These are phyloP conservation scores for Hordeum pubiflorum DNA, from an alignment of 202 grass and related monocot species.

Conservation along the genomic window DNA sequence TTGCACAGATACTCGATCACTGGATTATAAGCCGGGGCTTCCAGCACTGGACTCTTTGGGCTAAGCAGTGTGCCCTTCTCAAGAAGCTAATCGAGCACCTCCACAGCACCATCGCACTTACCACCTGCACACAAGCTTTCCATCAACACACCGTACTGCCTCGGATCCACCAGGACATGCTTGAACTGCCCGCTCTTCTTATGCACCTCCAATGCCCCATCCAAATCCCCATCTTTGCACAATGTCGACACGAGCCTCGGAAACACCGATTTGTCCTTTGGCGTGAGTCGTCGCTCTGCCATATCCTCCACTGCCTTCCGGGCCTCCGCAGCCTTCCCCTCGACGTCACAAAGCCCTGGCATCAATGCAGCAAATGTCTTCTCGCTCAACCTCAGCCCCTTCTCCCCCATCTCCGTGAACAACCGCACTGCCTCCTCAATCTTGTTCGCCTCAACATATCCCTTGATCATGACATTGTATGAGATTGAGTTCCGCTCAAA, in stretches of 20 bases:
- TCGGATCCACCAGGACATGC: conserved; percentile 47
- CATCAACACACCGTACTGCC: conserved; percentile 72
- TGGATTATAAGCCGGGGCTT: conserved; percentile 56
- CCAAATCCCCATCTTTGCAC: conserved; percentile 64
- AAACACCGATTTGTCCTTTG: conserved; percentile 82
- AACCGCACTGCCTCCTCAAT: conserved; percentile 51
- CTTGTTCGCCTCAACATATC: conserved; percentile 46
- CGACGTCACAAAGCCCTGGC: conserved; percentile 79
- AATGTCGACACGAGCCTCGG: conserved; percentile 57
- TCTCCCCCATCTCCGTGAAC: conserved; percentile 67
- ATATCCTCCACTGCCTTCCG: conserved; percentile 57
- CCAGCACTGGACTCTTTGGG: conserved; percentile 53
- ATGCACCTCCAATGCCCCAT: conserved; percentile 79
- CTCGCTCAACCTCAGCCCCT: conserved; percentile 72
- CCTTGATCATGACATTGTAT: conserved; percentile 93
- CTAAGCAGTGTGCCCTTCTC: conserved; percentile 54
- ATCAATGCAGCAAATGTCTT: conserved; percentile 84
- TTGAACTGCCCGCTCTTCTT: conserved; percentile 61
- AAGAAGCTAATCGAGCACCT: conserved; percentile 78
- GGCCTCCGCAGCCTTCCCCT: conserved; percentile 46
- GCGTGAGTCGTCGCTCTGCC: conserved; percentile 57
- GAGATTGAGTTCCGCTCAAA: conserved; percentile 52
- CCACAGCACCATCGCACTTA: conserved; percentile 49
- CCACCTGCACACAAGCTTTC: conserved; percentile 59
- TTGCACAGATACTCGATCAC: conserved; percentile 75